Evolutionary conservation across 148 eudicot genomes (phyloP).

Genomic region (Heliosperma pusillum): DNA sequence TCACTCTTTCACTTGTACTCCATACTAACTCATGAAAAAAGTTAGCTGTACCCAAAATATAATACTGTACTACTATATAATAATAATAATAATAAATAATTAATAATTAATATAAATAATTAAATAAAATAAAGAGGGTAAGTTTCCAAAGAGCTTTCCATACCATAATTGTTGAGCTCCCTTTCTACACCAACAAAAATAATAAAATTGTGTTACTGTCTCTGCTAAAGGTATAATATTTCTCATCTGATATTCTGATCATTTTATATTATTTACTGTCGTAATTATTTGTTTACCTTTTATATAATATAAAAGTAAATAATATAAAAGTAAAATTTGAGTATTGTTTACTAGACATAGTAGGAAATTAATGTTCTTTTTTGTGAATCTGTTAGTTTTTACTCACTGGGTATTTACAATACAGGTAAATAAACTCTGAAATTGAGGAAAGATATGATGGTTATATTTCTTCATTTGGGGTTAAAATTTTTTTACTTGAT

Average conservation of each 20-base stretch:
- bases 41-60: too few relatives aligned
- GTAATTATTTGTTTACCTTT: too few relatives aligned
- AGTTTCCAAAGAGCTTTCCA: slow-evolving; percentile 17
- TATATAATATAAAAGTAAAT: too few relatives aligned
- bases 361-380: neutral
- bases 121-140: neutral
- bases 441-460: slow-evolving; percentile 11
- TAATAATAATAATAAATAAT: neutral
- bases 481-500: slow-evolving; percentile 13
- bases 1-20: neutral
- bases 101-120: neutral
- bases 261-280: neutral
- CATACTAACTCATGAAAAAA: too few relatives aligned
- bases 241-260: neutral
- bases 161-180: slow-evolving; percentile 1
- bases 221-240: slow-evolving; percentile 24
- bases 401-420: slow-evolving; percentile 23
- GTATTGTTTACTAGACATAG: neutral
- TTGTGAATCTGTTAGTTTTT: slow-evolving; percentile 18
- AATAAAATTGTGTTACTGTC: neutral
- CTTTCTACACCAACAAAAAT: slow-evolving; percentile 8
- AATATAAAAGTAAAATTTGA: neutral
- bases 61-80: neutral
- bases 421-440: slow-evolving; percentile 2
- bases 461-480: slow-evolving; percentile 23